These are phyloP conservation scores for Macrotyloma uniflorum DNA, from an alignment of 306 rosid genomes.

Conservation along the genomic window DNA sequence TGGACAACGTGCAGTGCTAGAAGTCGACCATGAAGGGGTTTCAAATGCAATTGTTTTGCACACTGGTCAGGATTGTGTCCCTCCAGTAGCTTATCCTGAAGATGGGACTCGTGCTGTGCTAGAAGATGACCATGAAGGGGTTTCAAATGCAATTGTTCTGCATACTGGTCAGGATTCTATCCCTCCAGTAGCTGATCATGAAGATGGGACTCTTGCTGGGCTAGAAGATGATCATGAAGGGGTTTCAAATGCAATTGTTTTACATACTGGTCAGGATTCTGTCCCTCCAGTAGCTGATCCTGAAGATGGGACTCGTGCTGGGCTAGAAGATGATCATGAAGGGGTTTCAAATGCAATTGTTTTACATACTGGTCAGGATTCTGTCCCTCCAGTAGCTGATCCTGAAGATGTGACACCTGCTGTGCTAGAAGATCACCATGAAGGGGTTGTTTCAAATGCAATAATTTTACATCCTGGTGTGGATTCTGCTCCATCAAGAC, in stretches of 20 bases:
- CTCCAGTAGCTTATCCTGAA: constrained; percentile 51
- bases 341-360: constrained; percentile 46
- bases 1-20: not conserved
- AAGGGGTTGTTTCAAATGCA: constrained; percentile 54
- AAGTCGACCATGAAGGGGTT: constrained; percentile 51
- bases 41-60: constrained; percentile 48
- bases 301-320: constrained; percentile 17
- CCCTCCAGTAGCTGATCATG: constrained; percentile 55
- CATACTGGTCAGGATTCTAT: constrained; percentile 52
- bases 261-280: constrained; percentile 52
- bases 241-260: constrained; percentile 47
- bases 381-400: constrained; percentile 54
- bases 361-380: constrained; percentile 51
- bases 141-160: constrained; percentile 40
- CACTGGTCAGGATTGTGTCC: constrained; percentile 55
- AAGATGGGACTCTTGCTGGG: not conserved
- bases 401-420: constrained; percentile 26
- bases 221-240: constrained; percentile 50
- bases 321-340: constrained; percentile 42
- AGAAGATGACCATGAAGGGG: constrained; percentile 50
- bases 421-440: constrained; percentile 41
- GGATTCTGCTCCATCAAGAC: constrained; percentile 50
- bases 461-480: constrained; percentile 49
- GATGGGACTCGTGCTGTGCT: not conserved
- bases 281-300: constrained; percentile 53